Evolutionary conservation across 768 basidiomycete genomes (phyloP), one percentile per base, ranked within the genome.

Genomic region (Botryobasidium botryosum): DNA sequence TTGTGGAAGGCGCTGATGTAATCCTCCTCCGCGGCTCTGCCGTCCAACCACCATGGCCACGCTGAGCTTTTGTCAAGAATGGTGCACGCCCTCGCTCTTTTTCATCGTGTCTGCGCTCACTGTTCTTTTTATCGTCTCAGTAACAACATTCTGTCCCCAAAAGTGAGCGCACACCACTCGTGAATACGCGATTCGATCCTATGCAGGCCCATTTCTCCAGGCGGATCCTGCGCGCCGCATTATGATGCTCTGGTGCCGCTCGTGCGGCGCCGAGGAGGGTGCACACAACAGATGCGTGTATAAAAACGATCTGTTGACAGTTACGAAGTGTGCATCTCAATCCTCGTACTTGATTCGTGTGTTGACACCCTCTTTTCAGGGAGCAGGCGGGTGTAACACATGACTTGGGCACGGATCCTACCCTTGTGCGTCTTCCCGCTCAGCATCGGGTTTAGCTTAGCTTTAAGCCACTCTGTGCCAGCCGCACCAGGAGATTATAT

Each of bases 371-470:
- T 47, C 32, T 37, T 23, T 21, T 37, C 55, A 96, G 91, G 62
- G 91, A 97, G 61, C 84, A 92, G 62, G 74, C 85, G 13, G 92
- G 92, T 32, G 79, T 92, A 26, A 92, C 85, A 2, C 75, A 74
- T 15, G 88, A 91, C 61, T 62, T 97, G 10, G 83, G 81, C 26
- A 66, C 77, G 31, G 92, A 97, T 57, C 81, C 90, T 17, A 96
- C 92, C 4, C 64, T 97, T 59, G 86, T 82, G 44, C 40, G 55
- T 17, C 46, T 28, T 23, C 25, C 25, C 23, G 18, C 46, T 42
- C 41, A 25, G 17, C 48, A 44, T 15, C 13, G 26, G 35, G 7
- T 23, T 13, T 20, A 15, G 23, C 26, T 35, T 29, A 3, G n/a
- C 18, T 23, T 46, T 27, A 50, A 21, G 29, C 38, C 49, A 25